Conservation (phyloP, 1,284 basidiomycete species). For the Cutaneotrichosporon cavernicola region DNA sequence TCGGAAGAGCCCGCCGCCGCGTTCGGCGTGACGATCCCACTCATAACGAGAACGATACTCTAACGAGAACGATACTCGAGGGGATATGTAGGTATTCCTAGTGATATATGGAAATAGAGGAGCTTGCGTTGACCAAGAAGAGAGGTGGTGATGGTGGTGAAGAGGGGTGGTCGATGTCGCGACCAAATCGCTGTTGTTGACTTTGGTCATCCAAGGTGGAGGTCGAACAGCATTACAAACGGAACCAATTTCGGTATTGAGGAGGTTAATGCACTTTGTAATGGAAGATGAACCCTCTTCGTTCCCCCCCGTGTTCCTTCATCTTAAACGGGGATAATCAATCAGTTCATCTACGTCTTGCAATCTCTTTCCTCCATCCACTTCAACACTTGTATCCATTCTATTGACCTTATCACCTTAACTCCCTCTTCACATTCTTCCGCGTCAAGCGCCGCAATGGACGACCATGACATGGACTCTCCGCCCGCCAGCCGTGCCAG, state of each 20-base stretch:
- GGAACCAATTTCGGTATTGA: background rate
- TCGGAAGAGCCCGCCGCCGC: background rate
- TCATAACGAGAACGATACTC: background rate
- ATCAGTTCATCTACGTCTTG: background rate
- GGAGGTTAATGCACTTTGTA: background rate
- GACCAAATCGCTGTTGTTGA: conserved; percentile 3
- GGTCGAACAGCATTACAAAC: background rate
- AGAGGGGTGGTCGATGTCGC: background rate
- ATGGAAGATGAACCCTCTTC: background rate
- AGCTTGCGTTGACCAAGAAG: background rate
- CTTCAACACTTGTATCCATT: background rate
- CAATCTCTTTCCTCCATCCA: background rate
- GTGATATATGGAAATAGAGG: background rate
- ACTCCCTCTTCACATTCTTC: background rate
- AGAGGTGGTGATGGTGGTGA: background rate
- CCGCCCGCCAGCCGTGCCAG: background rate
- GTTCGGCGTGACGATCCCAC: background rate
- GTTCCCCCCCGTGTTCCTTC: background rate
- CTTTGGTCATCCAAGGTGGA: conserved; percentile 1
- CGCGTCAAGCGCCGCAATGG: conserved; percentile 1
- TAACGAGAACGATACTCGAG: no score
- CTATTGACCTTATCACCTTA: background rate
- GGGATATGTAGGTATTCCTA: background rate
- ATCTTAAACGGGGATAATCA: background rate
- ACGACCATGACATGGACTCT: conserved; percentile 7